Base-by-base conservation (phyloP, 2,329 filamentous ascomycete genomes). In the Epicoccum nigrum region DNA sequence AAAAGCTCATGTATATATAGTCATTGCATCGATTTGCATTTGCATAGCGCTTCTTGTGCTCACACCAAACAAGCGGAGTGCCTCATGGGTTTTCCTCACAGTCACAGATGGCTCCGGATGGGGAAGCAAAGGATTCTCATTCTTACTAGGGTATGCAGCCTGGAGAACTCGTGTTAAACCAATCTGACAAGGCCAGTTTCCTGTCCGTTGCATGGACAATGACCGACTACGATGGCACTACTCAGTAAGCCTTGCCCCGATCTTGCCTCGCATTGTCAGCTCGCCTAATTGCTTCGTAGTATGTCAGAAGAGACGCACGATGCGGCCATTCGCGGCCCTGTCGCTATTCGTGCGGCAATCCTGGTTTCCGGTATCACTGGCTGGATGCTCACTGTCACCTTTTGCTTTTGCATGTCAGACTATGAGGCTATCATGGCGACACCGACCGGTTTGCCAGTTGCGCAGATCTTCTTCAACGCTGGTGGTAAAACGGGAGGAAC, bases 241-340 rank as follows among this genome's bases (percentile, higher is more conserved):
- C 84, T 5, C 85, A 87, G 79, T 82, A 71, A 67, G 77, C 71
- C 40, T 35, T 33, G 19, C 31, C 35, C 31, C 47, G 54, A 38
- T 11, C 28, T 34, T 20, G 50, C 17, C 45, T 51, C 59, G 51
- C 56, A 61, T 51, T 50, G n/a, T 58, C 37, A 62, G 44, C 53
- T 57, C 57, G 56, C 52, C 63, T 70, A 65, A 69, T 42, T 4
- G 41, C 23, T 40, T 56, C 35, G 20, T 60, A 81, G 79, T 62
- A 86, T 87, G 80, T 85, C 83, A 2, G 85, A 87, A 74, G 84
- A 87, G 71, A 86, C 83, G 0, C 83, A 86, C 57, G 81, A 87
- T 64, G 84, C 85, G 6, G 83, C 83, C 2, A 76, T 83, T 42
- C 77, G 78, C 52, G 85, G 83, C 0, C 84, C 85, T 3, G 68